Base-by-base conservation (phyloP, 176 grass and related monocot genomes). In the Paspalum notatum region DNA sequence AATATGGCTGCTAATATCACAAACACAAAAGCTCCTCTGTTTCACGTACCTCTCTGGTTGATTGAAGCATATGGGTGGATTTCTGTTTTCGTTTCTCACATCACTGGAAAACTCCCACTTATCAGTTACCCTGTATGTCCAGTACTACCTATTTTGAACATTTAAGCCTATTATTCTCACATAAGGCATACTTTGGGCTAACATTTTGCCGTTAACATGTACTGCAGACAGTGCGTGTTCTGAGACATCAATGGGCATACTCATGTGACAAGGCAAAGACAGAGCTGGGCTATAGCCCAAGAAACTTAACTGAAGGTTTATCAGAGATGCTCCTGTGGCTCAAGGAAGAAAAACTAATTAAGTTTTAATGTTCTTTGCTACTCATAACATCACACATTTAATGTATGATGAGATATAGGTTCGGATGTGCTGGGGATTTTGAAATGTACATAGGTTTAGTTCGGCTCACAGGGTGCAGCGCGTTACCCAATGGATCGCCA, bases 161-260 rank as follows among this genome's bases (percentile, higher is more conserved):
- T 24, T 71, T 55, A 45, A 44, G 24, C 25, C 72, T 73, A 43
- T 51, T 9, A 20, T 82, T 68, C 60, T 25, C 62, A 75, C 22
- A 85, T 69, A 61, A 22, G 18, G 3, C 17, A 6, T 81, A 20
- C 15, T 64, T 41, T 81, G 5, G 59, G 37, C 47, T 84, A 64
- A 81, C 49, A 82, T 43, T 53, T 63, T 80, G 9, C 72, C 38
- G 60, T 27, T 78, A 43, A 45, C 60, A 55, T 66, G 18, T 40
- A 32, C 76, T 91, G 79, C 90, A 99, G 96, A 72, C 86, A 5
- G 96, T 99, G 20, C 67, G 64, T 62, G 90, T 93, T 49, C 52
- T 98, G 74, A 86, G 82, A 82, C 90, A 85, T 82, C 90, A 99
- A 87, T 95, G 96, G 96, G 82, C 90, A 53, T 99, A 95, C 85